Evolutionary conservation across 768 basidiomycete genomes (phyloP).

Genomic region (Leccinum obscurum): DNA sequence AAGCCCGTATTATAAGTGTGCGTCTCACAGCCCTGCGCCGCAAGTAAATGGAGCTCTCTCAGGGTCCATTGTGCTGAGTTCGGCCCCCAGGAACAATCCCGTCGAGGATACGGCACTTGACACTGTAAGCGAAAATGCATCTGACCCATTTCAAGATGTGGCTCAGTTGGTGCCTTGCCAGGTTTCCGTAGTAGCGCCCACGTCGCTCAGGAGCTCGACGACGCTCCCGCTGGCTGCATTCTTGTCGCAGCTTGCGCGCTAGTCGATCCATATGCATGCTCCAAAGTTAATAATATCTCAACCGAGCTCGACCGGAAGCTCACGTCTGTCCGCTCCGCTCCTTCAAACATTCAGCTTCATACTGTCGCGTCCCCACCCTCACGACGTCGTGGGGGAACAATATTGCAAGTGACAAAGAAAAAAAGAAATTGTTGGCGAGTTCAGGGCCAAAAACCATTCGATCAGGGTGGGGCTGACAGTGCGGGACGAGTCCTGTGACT

Average conservation of each 20-base stretch:
- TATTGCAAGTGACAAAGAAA: background rate
- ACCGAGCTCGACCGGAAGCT: background rate
- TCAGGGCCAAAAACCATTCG: background rate
- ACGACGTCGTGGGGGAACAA: background rate
- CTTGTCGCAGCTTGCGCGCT: background rate
- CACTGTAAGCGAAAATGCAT: background rate
- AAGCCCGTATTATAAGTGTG: slow-evolving; percentile 9
- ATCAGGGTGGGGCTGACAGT: slow-evolving; percentile 29
- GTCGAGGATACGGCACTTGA: slow-evolving; percentile 18
- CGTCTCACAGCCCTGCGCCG: background rate
- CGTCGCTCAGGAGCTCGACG: background rate
- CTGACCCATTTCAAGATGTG: too few relatives aligned
- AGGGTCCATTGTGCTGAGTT: background rate
- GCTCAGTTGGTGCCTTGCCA: background rate
- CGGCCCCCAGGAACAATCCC: slow-evolving; percentile 18
- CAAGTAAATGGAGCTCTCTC: slow-evolving; percentile 13
- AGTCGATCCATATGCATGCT: background rate
- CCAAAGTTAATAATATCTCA: background rate
- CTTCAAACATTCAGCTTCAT: background rate
- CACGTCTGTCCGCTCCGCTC: background rate
- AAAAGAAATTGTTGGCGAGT: background rate
- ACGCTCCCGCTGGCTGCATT: background rate
- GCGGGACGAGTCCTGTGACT: background rate
- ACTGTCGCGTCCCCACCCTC: background rate
- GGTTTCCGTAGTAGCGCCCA: too few relatives aligned